phyloP scores from a whole-genome alignment of 192 early-diverging fungal species.

The Funneliformis mosseae region DNA sequence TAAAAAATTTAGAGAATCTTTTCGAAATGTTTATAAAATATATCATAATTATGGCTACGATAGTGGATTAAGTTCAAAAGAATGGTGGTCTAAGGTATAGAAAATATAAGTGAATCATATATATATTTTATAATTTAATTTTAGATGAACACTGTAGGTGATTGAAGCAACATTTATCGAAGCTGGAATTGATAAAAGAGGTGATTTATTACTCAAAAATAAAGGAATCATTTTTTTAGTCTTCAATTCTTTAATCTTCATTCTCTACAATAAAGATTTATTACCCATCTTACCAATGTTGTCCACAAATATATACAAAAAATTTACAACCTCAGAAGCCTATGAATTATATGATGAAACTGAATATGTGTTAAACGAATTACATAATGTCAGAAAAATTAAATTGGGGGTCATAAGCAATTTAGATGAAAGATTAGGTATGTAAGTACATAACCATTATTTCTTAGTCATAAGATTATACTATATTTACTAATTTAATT shows the following conservation, averaged over 20 bases:
- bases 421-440: conserved; percentile 59
- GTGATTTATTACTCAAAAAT: conserved; percentile 21
- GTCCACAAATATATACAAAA: conserved; percentile 45
- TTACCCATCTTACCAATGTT: conserved; percentile 36
- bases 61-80: conserved; percentile 43
- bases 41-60: conserved; percentile 58
- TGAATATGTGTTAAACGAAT: conserved; percentile 44
- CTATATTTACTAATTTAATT: conserved; percentile 1
- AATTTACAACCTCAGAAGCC: conserved; percentile 50
- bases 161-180: conserved; percentile 50
- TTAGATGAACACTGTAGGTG: conserved; percentile 32
- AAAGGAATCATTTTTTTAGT: too few relatives aligned
- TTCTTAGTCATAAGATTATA: neutral
- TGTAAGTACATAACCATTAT: neutral
- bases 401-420: conserved; percentile 63
- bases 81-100: conserved; percentile 61
- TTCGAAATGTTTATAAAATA: conserved; percentile 40
- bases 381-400: conserved; percentile 46
- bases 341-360: conserved; percentile 62
- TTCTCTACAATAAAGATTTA: conserved; percentile 15
- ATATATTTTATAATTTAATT: neutral
- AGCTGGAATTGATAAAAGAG: conserved; percentile 39
- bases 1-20: conserved; percentile 43
- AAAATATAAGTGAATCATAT: neutral
- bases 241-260: too few relatives aligned